phyloP scores from a whole-genome alignment of 2,329 filamentous ascomycete genomes.

The Daldinia sp. region DNA sequence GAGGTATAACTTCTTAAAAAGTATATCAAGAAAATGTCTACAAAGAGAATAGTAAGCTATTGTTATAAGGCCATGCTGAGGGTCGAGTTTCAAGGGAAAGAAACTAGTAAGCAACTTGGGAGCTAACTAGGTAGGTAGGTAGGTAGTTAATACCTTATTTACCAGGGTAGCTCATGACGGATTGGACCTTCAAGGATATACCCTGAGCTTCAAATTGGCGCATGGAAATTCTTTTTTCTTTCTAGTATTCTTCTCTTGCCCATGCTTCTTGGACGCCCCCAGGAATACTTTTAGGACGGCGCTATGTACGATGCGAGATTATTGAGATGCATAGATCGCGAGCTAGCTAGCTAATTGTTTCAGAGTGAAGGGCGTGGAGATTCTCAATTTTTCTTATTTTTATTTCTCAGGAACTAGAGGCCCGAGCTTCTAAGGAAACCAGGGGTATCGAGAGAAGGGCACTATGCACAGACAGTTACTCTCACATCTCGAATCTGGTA shows the following conservation, averaged over 20 bases:
- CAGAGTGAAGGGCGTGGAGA: constrained; percentile 16
- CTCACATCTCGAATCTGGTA: constrained; percentile 26
- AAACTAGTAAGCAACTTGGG: not conserved
- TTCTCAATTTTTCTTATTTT: constrained; percentile 9
- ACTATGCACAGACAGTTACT: constrained; percentile 32
- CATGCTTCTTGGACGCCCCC: not conserved
- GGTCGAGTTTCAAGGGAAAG: not conserved
- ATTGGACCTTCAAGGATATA: constrained; percentile 17
- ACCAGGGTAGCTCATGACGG: not conserved
- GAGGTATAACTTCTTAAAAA: not conserved
- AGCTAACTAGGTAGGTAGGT: too few relatives aligned
- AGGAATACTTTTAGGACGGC: constrained; percentile 19
- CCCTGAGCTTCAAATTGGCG: constrained; percentile 12
- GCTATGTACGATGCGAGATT: constrained; percentile 9
- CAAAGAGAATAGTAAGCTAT: not conserved
- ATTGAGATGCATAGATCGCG: constrained; percentile 20
- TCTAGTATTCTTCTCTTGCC: not conserved
- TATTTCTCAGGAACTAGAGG: constrained; percentile 17
- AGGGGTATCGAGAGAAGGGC: constrained; percentile 1
- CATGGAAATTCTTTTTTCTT: not conserved
- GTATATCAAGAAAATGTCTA: not conserved
- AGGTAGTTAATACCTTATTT: not conserved
- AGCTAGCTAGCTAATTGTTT: constrained; percentile 21
- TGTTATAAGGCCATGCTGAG: not conserved
- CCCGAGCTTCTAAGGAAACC: constrained; percentile 14